A percentile compares a stretch with the other conserved stretches of the same genome.
These are phyloP conservation scores for Limnanthes douglasii DNA, from an alignment of 345 rosid species.

Conservation along the genomic window DNA sequence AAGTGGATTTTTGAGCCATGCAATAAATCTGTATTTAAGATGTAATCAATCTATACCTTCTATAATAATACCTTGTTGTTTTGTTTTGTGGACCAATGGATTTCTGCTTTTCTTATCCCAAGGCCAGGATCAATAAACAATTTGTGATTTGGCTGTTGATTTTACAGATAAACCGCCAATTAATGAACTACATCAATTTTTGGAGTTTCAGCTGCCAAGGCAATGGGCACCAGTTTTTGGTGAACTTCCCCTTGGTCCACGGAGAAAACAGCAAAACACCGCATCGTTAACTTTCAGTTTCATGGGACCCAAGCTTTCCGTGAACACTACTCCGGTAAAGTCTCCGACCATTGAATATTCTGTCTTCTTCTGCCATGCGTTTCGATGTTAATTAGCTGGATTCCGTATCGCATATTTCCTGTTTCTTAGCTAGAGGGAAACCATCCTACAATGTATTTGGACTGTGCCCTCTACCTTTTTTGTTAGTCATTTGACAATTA, in stretches of 20 bases:
- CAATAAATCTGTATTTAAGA: conserved; percentile 86
- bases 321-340: conserved; percentile 63
- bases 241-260: conserved; percentile 96
- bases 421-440: no score
- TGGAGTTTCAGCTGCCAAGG: conserved; percentile 93
- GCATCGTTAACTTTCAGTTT: conserved; percentile 78
- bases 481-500: no score
- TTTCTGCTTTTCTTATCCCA: no score
- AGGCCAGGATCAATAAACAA: no score
- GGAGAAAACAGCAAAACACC: conserved; percentile 55
- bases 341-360: no score
- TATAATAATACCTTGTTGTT: no score
- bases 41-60: conserved; percentile 55
- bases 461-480: no score
- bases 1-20: conserved; percentile 89
- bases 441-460: no score
- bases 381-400: conserved; percentile 3
- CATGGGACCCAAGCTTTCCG: conserved; percentile 84
- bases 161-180: conserved; percentile 82
- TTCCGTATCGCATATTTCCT: conserved; percentile 4
- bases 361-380: no score
- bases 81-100: no score
- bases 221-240: conserved; percentile 98
- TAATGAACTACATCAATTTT: conserved; percentile 84
- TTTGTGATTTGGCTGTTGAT: no score